phyloP scores from a whole-genome alignment of 2,329 filamentous ascomycete genomes.

The Phaeosphaeria sp. region DNA sequence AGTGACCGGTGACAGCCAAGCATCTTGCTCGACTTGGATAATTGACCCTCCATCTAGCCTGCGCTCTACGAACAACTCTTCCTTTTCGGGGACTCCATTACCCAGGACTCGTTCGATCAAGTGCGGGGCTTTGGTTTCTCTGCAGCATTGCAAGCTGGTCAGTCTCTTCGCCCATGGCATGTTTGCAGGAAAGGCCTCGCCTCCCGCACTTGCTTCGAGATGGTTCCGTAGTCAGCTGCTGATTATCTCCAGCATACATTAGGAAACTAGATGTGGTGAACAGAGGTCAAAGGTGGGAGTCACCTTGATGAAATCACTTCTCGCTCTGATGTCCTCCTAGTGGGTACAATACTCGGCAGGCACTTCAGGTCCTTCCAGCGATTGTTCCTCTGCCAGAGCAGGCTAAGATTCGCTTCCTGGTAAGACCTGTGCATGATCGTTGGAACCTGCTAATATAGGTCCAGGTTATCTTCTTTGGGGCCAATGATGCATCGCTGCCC shows the following conservation, averaged over 20 bases:
- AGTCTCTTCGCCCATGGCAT: slow-evolving; percentile 26
- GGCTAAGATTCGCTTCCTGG: slow-evolving; percentile 71
- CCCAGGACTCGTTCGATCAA: slow-evolving; percentile 70
- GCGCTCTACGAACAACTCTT: slow-evolving; percentile 59
- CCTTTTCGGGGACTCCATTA: slow-evolving; percentile 89
- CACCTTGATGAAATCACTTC: not conserved
- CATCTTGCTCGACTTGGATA: not conserved
- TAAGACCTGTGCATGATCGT: slow-evolving; percentile 38
- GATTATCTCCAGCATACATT: slow-evolving; percentile 65
- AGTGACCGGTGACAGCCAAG: slow-evolving; percentile 6
- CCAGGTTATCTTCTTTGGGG: slow-evolving; percentile 81
- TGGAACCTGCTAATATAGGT: slow-evolving; percentile 11
- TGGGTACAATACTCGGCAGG: slow-evolving; percentile 83
- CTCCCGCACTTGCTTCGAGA: too few relatives aligned
- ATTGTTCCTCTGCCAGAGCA: slow-evolving; percentile 72
- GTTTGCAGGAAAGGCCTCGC: too few relatives aligned
- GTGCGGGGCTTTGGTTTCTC: slow-evolving; percentile 76
- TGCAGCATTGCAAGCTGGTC: slow-evolving; percentile 72
- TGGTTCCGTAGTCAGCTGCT: not conserved
- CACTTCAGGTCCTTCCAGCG: slow-evolving; percentile 69
- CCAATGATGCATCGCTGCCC: slow-evolving; percentile 83
- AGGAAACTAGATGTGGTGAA: slow-evolving; percentile 87
- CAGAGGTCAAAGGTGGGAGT: slow-evolving; percentile 71
- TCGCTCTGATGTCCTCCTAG: slow-evolving; percentile 43
- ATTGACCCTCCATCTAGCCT: slow-evolving; percentile 24